Evolutionary conservation across 2,329 filamentous ascomycete genomes (phyloP).

Genomic region (Diaporthe helianthi): DNA sequence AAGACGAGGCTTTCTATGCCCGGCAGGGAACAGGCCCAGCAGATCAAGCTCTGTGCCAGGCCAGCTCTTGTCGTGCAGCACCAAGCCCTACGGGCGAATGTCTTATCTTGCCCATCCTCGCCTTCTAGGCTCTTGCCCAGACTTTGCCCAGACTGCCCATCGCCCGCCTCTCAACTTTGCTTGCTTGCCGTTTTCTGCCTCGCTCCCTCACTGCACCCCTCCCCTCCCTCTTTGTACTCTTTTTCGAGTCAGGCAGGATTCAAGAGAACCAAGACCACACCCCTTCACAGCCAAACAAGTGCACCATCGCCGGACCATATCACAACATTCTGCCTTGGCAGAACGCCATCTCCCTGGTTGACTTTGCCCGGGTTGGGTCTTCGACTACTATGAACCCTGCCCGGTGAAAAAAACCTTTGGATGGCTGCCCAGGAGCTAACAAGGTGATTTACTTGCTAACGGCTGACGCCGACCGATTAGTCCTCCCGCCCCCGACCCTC

Average conservation of each 20-base stretch:
- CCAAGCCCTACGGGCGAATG: constrained; percentile 4
- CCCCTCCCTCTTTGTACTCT: neutral
- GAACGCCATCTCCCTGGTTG: constrained; percentile 1
- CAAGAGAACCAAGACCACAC: constrained; percentile 2
- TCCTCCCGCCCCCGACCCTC: neutral
- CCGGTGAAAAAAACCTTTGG: constrained; percentile 2
- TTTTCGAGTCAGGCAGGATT: neutral
- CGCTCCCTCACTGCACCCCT: neutral
- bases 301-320: neutral
- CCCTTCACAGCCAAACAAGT: neutral
- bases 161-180: constrained; percentile 19
- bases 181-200: constrained; percentile 3
- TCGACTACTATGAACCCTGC: constrained; percentile 21
- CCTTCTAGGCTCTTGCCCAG: constrained; percentile 9
- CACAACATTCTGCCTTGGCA: constrained; percentile 20
- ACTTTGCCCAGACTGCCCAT: constrained; percentile 16
- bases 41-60: neutral
- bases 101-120: constrained; percentile 12
- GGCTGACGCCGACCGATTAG: neutral
- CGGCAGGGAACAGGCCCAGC: neutral
- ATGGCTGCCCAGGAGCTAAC: constrained; percentile 17
- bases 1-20: neutral
- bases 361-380: constrained; percentile 10
- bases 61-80: neutral
- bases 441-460: neutral